Base-by-base conservation (phyloP, 371 early-diverging fungal genomes). In the Apophysomyces trapeziformis region DNA sequence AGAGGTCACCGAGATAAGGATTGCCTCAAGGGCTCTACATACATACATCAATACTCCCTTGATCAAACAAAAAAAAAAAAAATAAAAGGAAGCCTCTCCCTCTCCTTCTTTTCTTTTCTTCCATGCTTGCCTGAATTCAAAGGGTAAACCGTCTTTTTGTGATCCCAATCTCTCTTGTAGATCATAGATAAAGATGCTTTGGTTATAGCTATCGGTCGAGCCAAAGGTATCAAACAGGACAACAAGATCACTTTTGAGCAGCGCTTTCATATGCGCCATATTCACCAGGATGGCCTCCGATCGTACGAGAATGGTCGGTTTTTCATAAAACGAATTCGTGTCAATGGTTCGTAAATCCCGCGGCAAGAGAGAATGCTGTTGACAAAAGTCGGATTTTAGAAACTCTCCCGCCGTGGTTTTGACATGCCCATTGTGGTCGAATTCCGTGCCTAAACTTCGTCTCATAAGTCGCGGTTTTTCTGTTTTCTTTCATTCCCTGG, bases 261-360 rank as follows among this genome's bases (percentile, higher is more conserved):
- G 68, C 9, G 95, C 96, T 57, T 90, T 85, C 43, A 93, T 84
- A 66, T 93, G 89, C 13, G 88, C 84, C 45, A 96, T 75, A 67
- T 94, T 95, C 41, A 95, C 87, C 7, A 96, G 72, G 57, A 96
- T 92, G 1, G 93, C 93, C 58, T 92, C 86, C 0, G 90, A 82
- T 14, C 96, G 90, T 14, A 96, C 96, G n/a, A 96, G 81, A 26
- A 96, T 89, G 14, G 89, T 88, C 0, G 95, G 94, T 71, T 92
- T 85, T 69, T 93, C 92, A 68, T 93, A 90, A 57, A 89, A 77
- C 60, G 88, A 89, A 41, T 85, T 85, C 67, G 88, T 88, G 64
- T 94, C 94, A 47, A 93, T 90, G 66, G 91, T 91, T 67, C 93
- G 86, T 66, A 93, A 68, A 79, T 93, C 93, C 32, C 93, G 91